A percentile compares a stretch with the other conserved stretches of the same genome.
Conservation (phyloP, 2,329 filamentous ascomycete genomes). For the Sporothrix euskadiensis region DNA sequence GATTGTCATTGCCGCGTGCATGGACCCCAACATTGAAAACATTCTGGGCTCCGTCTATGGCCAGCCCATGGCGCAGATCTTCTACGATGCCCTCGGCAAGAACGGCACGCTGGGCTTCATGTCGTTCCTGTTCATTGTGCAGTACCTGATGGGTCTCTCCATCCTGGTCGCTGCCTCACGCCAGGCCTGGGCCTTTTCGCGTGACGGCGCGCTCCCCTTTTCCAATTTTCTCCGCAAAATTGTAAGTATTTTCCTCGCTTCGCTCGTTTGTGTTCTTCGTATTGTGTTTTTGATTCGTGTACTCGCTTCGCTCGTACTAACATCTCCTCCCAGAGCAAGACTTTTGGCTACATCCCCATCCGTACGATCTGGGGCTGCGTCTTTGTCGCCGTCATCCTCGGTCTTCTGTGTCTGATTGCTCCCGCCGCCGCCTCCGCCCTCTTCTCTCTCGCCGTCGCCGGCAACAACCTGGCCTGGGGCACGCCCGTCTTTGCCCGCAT, state of each 20-base stretch:
- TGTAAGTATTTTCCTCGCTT: constrained; percentile 30
- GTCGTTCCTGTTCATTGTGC: constrained; percentile 59
- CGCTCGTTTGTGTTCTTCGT: background rate
- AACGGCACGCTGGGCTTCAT: constrained; percentile 60
- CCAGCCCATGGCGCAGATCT: constrained; percentile 58
- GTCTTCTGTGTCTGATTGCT: constrained; percentile 59
- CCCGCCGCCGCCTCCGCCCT: constrained; percentile 58
- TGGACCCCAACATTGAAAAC: constrained; percentile 53
- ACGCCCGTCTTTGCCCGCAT: constrained; percentile 59
- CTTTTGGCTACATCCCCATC: constrained; percentile 58
- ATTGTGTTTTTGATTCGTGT: too few species aligned
- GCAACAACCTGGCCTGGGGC: constrained; percentile 62
- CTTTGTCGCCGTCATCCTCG: constrained; percentile 53
- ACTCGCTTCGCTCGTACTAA: background rate
- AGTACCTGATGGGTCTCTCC: constrained; percentile 62
- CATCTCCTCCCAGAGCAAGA: constrained; percentile 41
- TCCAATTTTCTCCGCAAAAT: constrained; percentile 58
- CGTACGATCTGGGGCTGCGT: constrained; percentile 58
- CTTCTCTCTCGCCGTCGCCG: constrained; percentile 60
- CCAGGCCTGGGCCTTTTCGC: constrained; percentile 64
- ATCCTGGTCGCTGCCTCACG: constrained; percentile 60
- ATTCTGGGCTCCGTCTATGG: constrained; percentile 54
- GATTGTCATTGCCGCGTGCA: constrained; percentile 59
- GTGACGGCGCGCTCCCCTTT: constrained; percentile 63
- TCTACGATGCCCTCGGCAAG: constrained; percentile 62